Evolutionary conservation across 2,329 filamentous ascomycete genomes (phyloP).

Genomic region (Penicillium sclerotiorum): DNA sequence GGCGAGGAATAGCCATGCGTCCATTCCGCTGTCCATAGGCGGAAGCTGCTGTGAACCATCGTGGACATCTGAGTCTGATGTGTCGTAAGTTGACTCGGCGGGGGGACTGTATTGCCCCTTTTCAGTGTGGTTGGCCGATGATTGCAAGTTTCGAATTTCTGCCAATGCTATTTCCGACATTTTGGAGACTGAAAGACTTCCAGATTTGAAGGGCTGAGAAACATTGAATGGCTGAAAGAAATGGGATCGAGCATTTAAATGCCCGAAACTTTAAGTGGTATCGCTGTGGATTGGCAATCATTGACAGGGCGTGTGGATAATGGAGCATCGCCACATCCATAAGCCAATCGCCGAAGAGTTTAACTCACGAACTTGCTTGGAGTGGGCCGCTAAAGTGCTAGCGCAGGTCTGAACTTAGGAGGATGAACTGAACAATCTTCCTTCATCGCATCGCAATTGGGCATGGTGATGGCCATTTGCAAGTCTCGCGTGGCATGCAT

Average conservation of each 20-base stretch:
- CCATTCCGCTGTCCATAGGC: slow-evolving; percentile 40
- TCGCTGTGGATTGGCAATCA: no score
- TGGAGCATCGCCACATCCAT: not conserved
- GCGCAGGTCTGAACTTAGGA: no score
- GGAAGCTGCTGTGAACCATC: slow-evolving; percentile 24
- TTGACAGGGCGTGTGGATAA: not conserved
- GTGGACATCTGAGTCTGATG: not conserved
- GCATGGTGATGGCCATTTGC: no score
- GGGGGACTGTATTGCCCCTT: not conserved
- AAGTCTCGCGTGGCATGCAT: no score
- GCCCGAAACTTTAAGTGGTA: no score
- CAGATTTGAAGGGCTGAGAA: no score
- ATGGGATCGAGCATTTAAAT: no score
- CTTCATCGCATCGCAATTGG: no score
- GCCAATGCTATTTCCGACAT: no score
- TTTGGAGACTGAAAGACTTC: no score
- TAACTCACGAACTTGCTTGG: not conserved
- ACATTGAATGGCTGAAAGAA: no score
- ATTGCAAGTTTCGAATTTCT: not conserved
- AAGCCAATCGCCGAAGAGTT: not conserved
- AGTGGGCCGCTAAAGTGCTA: not conserved
- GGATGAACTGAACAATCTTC: no score
- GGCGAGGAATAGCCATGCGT: slow-evolving; percentile 52
- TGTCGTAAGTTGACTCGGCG: not conserved
- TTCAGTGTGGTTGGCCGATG: not conserved